Evolutionary conservation across 768 basidiomycete genomes (phyloP).

Genomic region (Scleroderma bovista): DNA sequence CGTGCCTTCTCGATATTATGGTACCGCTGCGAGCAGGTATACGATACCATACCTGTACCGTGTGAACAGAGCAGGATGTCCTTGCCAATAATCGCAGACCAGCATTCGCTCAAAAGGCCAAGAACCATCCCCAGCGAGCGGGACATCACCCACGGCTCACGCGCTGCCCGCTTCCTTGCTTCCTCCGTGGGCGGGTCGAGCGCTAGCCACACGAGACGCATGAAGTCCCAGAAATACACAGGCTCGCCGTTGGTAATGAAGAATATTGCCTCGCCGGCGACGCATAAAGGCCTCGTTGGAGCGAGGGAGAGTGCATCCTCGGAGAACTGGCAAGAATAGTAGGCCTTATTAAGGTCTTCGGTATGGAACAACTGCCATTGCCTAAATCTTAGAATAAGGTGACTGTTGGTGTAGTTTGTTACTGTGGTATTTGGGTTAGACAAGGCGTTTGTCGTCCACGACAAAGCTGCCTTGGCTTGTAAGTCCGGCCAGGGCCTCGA

Average conservation of each 20-base stretch:
- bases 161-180: slow-evolving; percentile 40
- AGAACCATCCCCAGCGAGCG: slow-evolving; percentile 61
- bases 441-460: too few species aligned
- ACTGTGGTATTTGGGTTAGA: too few species aligned
- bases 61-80: slow-evolving; percentile 86
- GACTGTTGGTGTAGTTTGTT: too few species aligned
- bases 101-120: slow-evolving; percentile 70
- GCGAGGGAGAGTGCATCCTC: slow-evolving; percentile 49
- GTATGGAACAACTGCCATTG: too few species aligned
- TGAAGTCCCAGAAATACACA: slow-evolving; percentile 93
- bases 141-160: slow-evolving; percentile 45
- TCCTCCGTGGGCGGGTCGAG: slow-evolving; percentile 44
- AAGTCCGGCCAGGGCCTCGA: too few species aligned
- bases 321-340: slow-evolving; percentile 65
- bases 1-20: slow-evolving; percentile 95
- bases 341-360: too few species aligned
- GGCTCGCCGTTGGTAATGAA: slow-evolving; percentile 98
- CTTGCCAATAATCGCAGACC: slow-evolving; percentile 66
- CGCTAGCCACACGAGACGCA: slow-evolving; percentile 70
- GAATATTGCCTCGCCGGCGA: slow-evolving; percentile 91
- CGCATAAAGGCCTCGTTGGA: slow-evolving; percentile 55
- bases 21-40: slow-evolving; percentile 73
- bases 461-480: too few species aligned
- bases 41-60: slow-evolving; percentile 77
- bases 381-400: too few species aligned